Evolutionary conservation across 1,284 basidiomycete genomes (phyloP).

Genomic region (Austroboletus niveus): DNA sequence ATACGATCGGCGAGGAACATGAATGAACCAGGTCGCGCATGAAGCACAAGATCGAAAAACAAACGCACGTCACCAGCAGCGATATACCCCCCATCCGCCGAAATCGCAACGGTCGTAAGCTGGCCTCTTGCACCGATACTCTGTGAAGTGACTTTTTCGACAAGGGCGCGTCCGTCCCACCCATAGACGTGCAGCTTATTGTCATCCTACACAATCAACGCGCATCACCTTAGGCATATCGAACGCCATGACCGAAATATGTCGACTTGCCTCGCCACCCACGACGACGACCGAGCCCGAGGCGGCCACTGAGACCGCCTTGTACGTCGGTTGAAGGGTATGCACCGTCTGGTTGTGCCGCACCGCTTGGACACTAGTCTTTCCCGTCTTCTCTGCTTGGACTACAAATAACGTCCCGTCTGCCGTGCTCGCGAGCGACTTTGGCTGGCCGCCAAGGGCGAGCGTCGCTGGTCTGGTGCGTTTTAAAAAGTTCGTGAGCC

Average conservation of each 20-base stretch:
- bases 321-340: constrained; percentile 51
- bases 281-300: constrained; percentile 59
- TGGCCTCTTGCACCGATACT: constrained; percentile 59
- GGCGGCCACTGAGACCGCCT: constrained; percentile 58
- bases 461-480: constrained; percentile 44
- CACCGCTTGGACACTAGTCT: constrained; percentile 63
- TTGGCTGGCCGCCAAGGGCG: constrained; percentile 68
- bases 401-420: constrained; percentile 74
- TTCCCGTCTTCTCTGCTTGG: constrained; percentile 46
- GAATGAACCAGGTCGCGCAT: no score
- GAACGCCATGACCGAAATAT: neutral
- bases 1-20: neutral
- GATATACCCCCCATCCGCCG: constrained; percentile 71
- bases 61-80: constrained; percentile 77
- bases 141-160: constrained; percentile 57
- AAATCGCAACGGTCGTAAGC: constrained; percentile 80
- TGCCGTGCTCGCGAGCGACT: constrained; percentile 55
- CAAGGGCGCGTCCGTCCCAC: constrained; percentile 61
- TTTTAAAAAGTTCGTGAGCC: neutral
- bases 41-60: neutral
- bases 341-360: constrained; percentile 65
- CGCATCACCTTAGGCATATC: neutral
- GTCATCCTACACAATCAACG: constrained; percentile 48
- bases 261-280: constrained; percentile 63
- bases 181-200: constrained; percentile 71